Evolutionary conservation across 116 monocot genomes (phyloP).

Genomic region (Iris pallida): DNA sequence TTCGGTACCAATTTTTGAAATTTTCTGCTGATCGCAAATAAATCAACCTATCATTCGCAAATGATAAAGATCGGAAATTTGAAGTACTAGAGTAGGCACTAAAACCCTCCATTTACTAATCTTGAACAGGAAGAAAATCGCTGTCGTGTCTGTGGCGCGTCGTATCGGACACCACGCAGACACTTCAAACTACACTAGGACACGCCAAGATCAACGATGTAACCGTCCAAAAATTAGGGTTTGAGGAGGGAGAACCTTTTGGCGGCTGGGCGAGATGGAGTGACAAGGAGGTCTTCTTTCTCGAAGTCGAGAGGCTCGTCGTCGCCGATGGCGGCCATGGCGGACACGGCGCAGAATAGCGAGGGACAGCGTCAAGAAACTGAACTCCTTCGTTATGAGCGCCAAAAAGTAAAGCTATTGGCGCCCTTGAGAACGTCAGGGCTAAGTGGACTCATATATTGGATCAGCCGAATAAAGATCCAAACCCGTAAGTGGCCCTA

Average conservation of each 20-base stretch:
- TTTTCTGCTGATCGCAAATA: not conserved
- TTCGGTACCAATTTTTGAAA: too few species aligned
- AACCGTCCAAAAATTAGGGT: slow-evolving; percentile 5
- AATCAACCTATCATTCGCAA: not conserved
- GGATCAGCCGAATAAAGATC: too few species aligned
- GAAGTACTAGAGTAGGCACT: not conserved
- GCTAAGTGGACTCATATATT: too few species aligned
- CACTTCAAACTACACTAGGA: not conserved
- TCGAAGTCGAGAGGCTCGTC: slow-evolving; percentile 35
- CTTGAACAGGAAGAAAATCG: not conserved
- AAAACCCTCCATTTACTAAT: not conserved
- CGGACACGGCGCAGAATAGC: too few species aligned
- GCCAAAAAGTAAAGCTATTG: too few species aligned
- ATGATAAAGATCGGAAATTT: not conserved
- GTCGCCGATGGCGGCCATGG: too few species aligned
- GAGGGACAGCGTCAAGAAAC: too few species aligned
- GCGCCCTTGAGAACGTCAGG: too few species aligned
- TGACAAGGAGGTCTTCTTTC: slow-evolving; percentile 18
- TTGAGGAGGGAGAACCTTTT: slow-evolving; percentile 17
- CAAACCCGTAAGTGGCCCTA: too few species aligned
- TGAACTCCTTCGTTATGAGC: too few species aligned
- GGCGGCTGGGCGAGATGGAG: not conserved
- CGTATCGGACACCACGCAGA: too few species aligned
- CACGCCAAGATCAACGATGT: not conserved
- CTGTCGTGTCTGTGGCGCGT: too few species aligned